phyloP scores from a whole-genome alignment of 495 filamentous ascomycete species.

The Evernia prunastri region DNA sequence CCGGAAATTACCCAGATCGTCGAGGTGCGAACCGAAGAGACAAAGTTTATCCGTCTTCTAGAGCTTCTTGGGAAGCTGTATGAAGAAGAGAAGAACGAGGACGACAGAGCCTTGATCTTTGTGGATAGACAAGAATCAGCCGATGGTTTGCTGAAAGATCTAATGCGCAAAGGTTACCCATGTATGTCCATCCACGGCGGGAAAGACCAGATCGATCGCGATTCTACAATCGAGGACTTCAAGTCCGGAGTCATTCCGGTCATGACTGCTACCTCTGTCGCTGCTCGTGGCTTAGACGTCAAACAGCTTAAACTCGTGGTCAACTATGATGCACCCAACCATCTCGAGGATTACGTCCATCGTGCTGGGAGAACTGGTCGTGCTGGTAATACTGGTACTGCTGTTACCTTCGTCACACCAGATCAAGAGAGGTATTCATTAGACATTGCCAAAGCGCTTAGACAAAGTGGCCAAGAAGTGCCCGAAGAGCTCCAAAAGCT shows the following conservation, averaged over 20 bases:
- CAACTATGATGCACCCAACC: conserved; percentile 95
- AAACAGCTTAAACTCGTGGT: conserved; percentile 95
- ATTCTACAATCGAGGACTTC: conserved; percentile 92
- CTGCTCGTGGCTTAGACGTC: conserved; percentile 90
- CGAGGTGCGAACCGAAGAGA: conserved; percentile 74
- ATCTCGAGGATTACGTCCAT: conserved; percentile 97
- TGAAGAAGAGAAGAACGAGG: conserved; percentile 67
- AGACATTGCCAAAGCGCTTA: conserved; percentile 89
- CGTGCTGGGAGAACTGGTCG: conserved; percentile 90
- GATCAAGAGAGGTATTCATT: conserved; percentile 86
- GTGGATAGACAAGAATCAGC: conserved; percentile 94
- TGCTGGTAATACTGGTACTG: conserved; percentile 90
- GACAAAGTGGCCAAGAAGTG: conserved; percentile 76
- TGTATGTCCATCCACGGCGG: conserved; percentile 96
- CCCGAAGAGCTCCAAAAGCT: conserved; percentile 64
- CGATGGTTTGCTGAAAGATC: conserved; percentile 71
- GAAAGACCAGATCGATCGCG: conserved; percentile 91
- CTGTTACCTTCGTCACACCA: conserved; percentile 87
- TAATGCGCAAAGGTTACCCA: conserved; percentile 85
- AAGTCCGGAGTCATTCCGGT: conserved; percentile 85
- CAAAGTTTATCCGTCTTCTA: conserved; percentile 78
- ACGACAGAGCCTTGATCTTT: conserved; percentile 84
- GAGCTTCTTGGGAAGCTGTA: conserved; percentile 85
- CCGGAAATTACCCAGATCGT: conserved; percentile 94
- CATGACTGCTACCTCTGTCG: conserved; percentile 91